phyloP scores from a whole-genome alignment of 2,329 filamentous ascomycete genomes.

The Epichloe amarillans region DNA sequence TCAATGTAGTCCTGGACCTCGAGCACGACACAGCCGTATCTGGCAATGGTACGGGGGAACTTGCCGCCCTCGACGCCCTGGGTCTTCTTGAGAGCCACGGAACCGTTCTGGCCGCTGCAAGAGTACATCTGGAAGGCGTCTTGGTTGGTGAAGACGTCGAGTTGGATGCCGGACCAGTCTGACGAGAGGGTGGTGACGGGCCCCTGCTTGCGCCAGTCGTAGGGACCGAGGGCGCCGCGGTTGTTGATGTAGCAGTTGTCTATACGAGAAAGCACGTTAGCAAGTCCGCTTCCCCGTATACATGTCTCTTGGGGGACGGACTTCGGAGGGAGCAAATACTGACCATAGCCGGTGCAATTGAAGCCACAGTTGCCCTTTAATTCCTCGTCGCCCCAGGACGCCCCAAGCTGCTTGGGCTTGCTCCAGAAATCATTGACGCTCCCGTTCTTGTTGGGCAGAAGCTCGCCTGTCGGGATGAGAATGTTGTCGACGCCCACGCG shows the following conservation, averaged over 20 bases:
- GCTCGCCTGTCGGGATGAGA: constrained; percentile 61
- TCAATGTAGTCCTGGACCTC: constrained; percentile 93
- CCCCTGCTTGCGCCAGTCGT: constrained; percentile 48
- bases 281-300: background rate
- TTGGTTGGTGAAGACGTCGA: constrained; percentile 75
- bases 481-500: constrained; percentile 57
- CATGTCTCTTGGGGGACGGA: background rate
- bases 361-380: constrained; percentile 63
- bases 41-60: constrained; percentile 48
- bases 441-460: constrained; percentile 52
- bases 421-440: constrained; percentile 77
- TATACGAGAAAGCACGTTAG: constrained; percentile 11
- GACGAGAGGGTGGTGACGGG: constrained; percentile 57
- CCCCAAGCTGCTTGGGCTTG: constrained; percentile 63
- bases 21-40: constrained; percentile 79
- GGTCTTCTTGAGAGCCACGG: constrained; percentile 52
- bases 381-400: constrained; percentile 48
- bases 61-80: constrained; percentile 44
- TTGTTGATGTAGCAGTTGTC: constrained; percentile 59
- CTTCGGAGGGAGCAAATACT: constrained; percentile 11
- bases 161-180: constrained; percentile 65
- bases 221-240: constrained; percentile 40
- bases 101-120: constrained; percentile 65
- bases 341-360: constrained; percentile 76
- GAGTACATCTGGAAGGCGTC: constrained; percentile 80